phyloP scores from a whole-genome alignment of 169 alveolate genomes.

The Haemoproteus tartakovskyi region DNA sequence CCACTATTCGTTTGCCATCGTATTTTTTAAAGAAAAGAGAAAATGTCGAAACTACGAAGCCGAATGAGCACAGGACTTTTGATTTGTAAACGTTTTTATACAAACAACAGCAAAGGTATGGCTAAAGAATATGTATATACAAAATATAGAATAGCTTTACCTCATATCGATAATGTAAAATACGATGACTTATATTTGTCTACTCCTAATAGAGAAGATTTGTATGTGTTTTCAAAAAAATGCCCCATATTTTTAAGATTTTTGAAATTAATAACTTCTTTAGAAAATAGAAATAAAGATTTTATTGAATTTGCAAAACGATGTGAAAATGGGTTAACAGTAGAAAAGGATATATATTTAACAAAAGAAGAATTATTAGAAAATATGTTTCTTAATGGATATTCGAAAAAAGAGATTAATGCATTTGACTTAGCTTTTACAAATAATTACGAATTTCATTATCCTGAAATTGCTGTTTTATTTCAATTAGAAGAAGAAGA shows the following conservation, averaged over 20 bases:
- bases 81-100: slow-evolving; percentile 20
- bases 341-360: slow-evolving; percentile 84
- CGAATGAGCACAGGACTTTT: background rate
- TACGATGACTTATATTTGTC: slow-evolving; percentile 83
- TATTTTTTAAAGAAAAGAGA: background rate
- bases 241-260: slow-evolving; percentile 81
- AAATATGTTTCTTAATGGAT: slow-evolving; percentile 84
- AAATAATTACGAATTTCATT: slow-evolving; percentile 82
- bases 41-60: slow-evolving; percentile 5
- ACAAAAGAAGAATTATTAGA: slow-evolving; percentile 83
- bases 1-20: background rate
- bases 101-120: slow-evolving; percentile 66
- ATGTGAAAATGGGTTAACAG: slow-evolving; percentile 84
- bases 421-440: slow-evolving; percentile 85
- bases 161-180: slow-evolving; percentile 81
- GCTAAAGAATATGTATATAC: slow-evolving; percentile 74
- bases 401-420: slow-evolving; percentile 79
- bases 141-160: slow-evolving; percentile 83
- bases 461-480: slow-evolving; percentile 84
- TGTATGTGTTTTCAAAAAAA: slow-evolving; percentile 81
- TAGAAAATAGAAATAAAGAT: slow-evolving; percentile 79
- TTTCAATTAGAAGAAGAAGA: slow-evolving; percentile 83
- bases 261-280: slow-evolving; percentile 80
- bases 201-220: slow-evolving; percentile 79
- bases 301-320: slow-evolving; percentile 82